These are phyloP conservation scores for Rehmannia glutinosa DNA, from an alignment of 257 asterid species.

Conservation along the genomic window DNA sequence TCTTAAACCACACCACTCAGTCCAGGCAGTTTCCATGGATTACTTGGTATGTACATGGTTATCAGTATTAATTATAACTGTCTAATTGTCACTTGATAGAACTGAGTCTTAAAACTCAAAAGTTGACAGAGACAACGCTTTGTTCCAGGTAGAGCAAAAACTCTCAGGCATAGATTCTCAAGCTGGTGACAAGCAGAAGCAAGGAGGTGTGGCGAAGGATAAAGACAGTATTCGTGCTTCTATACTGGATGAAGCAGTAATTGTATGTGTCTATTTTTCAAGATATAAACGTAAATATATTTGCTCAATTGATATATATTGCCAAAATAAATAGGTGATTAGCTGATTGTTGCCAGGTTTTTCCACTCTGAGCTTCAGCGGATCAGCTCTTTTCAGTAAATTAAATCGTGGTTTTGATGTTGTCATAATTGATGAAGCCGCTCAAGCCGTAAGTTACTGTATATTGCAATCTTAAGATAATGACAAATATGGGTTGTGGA, in stretches of 20 bases:
- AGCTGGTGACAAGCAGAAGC: conserved; percentile 82
- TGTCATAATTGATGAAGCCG: conserved; percentile 98
- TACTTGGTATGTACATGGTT: conserved; percentile 54
- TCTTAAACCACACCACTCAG: conserved; percentile 88
- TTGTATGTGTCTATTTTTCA: conserved; percentile 44
- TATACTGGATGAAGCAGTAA: conserved; percentile 88
- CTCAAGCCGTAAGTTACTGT: conserved; percentile 87
- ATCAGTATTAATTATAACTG: not conserved
- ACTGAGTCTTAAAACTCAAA: not conserved
- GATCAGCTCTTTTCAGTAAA: conserved; percentile 74
- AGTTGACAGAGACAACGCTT: conserved; percentile 3
- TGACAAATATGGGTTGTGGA: not conserved
- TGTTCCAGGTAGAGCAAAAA: conserved; percentile 78
- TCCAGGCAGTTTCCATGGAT: conserved; percentile 95
- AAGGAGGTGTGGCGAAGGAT: conserved; percentile 70
- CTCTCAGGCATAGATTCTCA: conserved; percentile 68
- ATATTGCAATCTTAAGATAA: not conserved
- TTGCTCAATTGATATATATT: conserved; percentile 17
- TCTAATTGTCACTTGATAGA: not conserved
- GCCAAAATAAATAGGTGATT: conserved; percentile 19
- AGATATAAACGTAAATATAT: conserved; percentile 2
- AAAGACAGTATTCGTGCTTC: conserved; percentile 84
- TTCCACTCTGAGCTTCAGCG: conserved; percentile 98
- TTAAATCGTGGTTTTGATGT: conserved; percentile 90
- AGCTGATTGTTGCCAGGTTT: conserved; percentile 61